phyloP scores from a whole-genome alignment of 495 filamentous ascomycete species.

The Rostrohypoxylon terebratum region DNA sequence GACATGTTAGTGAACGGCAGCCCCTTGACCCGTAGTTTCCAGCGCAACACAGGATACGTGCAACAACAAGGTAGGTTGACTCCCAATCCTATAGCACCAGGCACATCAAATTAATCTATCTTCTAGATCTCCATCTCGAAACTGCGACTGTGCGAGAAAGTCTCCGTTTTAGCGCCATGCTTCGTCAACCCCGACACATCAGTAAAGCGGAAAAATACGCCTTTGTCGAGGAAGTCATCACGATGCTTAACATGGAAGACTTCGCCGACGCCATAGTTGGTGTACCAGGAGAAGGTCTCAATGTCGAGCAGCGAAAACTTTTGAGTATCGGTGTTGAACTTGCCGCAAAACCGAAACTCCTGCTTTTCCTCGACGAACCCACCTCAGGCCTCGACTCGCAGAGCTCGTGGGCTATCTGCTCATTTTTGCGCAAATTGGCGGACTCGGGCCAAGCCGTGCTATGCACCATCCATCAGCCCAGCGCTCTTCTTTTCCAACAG shows the following conservation, averaged over 20 bases:
- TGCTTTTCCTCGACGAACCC: conserved; percentile 68
- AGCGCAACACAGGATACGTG: conserved; percentile 14
- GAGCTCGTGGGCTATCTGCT: conserved; percentile 16
- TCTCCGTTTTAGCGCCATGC: conserved; percentile 73
- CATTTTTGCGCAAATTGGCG: conserved; percentile 5
- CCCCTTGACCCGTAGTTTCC: conserved; percentile 6
- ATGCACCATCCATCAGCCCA: conserved; percentile 14
- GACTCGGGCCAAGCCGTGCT: conserved; percentile 9
- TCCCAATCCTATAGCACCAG: neutral
- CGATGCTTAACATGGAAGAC: conserved; percentile 77
- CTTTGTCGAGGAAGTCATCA: conserved; percentile 83
- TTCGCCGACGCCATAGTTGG: conserved; percentile 82
- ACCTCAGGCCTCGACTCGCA: conserved; percentile 13
- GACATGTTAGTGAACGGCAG: conserved; percentile 18
- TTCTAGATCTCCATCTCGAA: conserved; percentile 37
- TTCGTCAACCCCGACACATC: conserved; percentile 73
- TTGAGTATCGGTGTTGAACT: conserved; percentile 89
- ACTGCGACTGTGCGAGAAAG: conserved; percentile 83
- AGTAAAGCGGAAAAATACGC: conserved; percentile 71
- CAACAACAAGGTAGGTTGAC: conserved; percentile 12
- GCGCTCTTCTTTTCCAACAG: conserved; percentile 10
- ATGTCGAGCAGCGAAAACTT: conserved; percentile 86
- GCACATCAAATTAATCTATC: neutral
- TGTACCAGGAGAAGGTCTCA: conserved; percentile 78
- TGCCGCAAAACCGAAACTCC: conserved; percentile 81